Conservation (phyloP, 164 flowering plant genomes). For the Nymphaea thermarum region DNA sequence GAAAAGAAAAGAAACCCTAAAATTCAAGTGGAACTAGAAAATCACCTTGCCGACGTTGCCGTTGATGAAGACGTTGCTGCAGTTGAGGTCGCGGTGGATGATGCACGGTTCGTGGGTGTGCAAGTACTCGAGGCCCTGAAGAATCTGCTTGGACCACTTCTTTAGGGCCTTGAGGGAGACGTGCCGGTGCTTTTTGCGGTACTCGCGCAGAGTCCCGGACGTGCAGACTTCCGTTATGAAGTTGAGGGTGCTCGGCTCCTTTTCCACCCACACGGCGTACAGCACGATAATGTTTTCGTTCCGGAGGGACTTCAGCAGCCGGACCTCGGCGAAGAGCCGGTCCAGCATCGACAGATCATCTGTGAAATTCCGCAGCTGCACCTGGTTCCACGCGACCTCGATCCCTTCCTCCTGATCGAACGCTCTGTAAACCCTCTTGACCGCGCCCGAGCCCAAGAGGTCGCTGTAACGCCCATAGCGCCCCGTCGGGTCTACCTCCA, state of each 20-base stretch:
- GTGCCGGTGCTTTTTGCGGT: conserved; percentile 56
- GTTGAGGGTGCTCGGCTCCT: conserved; percentile 31
- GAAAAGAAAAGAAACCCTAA: neutral
- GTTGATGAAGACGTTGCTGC: conserved; percentile 74
- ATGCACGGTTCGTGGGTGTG: conserved; percentile 68
- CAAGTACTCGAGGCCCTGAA: conserved; percentile 54
- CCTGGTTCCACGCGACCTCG: conserved; percentile 91
- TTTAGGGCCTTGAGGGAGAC: conserved; percentile 63
- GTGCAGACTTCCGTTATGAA: conserved; percentile 80
- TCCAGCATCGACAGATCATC: conserved; percentile 30
- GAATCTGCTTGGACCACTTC: conserved; percentile 73
- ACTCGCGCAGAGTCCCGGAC: conserved; percentile 70
- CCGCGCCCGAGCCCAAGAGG: conserved; percentile 58
- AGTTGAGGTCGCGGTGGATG: conserved; percentile 77
- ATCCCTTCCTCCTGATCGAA: conserved; percentile 80
- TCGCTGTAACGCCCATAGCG: conserved; percentile 58
- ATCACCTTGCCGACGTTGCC: conserved; percentile 74
- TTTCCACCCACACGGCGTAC: conserved; percentile 42
- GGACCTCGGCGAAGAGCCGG: conserved; percentile 41
- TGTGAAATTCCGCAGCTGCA: conserved; percentile 29
- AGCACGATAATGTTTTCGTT: conserved; percentile 36
- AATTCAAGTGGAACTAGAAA: neutral
- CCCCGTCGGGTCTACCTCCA: conserved; percentile 64
- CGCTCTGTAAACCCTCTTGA: conserved; percentile 68
- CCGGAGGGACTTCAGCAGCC: conserved; percentile 28